These are phyloP conservation scores for Pythium aquatile DNA, from an alignment of 352 stramenopile genomes.

Conservation along the genomic window DNA sequence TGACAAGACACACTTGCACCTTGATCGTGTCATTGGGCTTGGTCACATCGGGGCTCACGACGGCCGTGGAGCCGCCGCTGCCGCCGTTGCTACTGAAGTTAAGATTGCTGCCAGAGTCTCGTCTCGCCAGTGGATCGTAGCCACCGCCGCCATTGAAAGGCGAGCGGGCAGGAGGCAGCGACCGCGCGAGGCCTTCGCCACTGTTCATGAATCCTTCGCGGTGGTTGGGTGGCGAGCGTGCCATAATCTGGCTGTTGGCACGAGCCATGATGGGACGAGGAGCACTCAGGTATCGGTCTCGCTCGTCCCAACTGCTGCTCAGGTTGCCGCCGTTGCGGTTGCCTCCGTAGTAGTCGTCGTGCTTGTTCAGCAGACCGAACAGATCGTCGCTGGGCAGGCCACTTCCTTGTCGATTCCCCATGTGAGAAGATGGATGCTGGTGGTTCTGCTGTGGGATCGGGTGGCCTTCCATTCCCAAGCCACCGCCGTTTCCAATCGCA, in stretches of 20 bases:
- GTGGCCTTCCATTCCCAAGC: conserved; percentile 18
- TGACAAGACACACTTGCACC: conserved; percentile 61
- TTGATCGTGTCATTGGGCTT: conserved; percentile 82
- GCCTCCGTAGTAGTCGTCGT: conserved; percentile 1
- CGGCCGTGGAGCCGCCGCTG: conserved; percentile 19
- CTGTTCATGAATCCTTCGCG: conserved; percentile 11
- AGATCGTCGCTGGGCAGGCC: conserved; percentile 30
- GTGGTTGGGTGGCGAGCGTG: conserved; percentile 17
- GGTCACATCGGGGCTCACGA: conserved; percentile 54
- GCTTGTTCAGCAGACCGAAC: conserved; percentile 35
- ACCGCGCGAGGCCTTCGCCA: conserved; percentile 17
- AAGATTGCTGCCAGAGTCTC: conserved; percentile 26
- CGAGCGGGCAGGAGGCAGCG: conserved; percentile 18
- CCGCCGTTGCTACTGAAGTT: conserved; percentile 21
- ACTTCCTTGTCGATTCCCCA: background rate
- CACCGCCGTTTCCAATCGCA: conserved; percentile 3
- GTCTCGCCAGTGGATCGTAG: conserved; percentile 17
- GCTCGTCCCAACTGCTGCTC: conserved; percentile 27
- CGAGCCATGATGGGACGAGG: conserved; percentile 15
- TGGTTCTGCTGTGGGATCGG: conserved; percentile 16
- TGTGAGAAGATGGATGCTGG: conserved; percentile 7
- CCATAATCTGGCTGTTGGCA: conserved; percentile 25
- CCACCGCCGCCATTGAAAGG: conserved; percentile 16
- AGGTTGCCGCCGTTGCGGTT: conserved; percentile 8
- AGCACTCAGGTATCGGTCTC: conserved; percentile 20